Evolutionary conservation across 169 alveolate species (phyloP).

Genomic region (Plasmodium coatneyi): DNA sequence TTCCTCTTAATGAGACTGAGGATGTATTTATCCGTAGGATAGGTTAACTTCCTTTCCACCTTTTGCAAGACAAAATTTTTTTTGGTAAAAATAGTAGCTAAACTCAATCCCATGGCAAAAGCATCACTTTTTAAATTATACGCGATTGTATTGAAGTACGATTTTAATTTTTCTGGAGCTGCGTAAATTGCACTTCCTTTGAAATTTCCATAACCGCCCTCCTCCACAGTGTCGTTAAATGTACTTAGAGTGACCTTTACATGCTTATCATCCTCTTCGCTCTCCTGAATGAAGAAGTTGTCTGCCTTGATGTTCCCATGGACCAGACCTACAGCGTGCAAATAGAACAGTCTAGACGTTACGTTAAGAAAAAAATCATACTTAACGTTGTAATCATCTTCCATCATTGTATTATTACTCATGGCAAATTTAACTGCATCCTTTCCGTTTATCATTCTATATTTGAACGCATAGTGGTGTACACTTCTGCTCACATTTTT

Average conservation of each 20-base stretch:
- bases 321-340: constrained; percentile 44
- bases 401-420: neutral
- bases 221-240: constrained; percentile 35
- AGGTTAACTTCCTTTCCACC: constrained; percentile 7
- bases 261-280: neutral
- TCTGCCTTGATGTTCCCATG: constrained; percentile 61
- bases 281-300: constrained; percentile 1
- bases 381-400: constrained; percentile 5
- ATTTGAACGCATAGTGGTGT: constrained; percentile 30
- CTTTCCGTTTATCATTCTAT: neutral
- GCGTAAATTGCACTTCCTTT: constrained; percentile 41
- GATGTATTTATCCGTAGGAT: constrained; percentile 2
- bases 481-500: constrained; percentile 8
- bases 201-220: constrained; percentile 34
- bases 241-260: neutral
- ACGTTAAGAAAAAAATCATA: constrained; percentile 46
- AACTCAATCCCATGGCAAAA: constrained; percentile 61
- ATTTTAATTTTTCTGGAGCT: constrained; percentile 46
- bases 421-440: constrained; percentile 35
- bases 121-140: constrained; percentile 60
- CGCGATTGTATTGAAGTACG: constrained; percentile 13
- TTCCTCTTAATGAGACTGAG: constrained; percentile 19
- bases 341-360: constrained; percentile 16
- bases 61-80: constrained; percentile 9
- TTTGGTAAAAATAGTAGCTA: constrained; percentile 39